Conservation (phyloP, 441 rosid species). For the Erodium texanum region DNA sequence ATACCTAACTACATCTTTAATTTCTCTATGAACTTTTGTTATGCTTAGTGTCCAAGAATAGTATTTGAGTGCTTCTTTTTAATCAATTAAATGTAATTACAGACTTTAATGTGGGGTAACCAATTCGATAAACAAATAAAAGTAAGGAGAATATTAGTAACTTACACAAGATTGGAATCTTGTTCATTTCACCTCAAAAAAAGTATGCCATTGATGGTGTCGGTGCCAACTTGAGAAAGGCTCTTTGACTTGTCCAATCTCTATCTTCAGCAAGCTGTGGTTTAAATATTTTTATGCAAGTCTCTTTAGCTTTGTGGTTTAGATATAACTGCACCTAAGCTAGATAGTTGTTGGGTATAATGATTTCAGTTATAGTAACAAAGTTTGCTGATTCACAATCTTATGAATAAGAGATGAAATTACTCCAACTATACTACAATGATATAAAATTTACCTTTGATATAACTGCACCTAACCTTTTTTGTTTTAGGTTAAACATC, state of each 20-base stretch:
- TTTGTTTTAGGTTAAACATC: too few relatives aligned
- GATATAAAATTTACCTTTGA: too few relatives aligned
- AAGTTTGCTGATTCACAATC: too few relatives aligned
- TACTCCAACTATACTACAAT: too few relatives aligned
- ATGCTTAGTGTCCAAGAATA: not conserved
- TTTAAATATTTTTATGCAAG: too few relatives aligned
- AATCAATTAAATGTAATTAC: not conserved
- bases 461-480: too few relatives aligned
- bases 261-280: not conserved
- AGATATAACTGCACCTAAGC: too few relatives aligned
- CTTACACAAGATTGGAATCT: not conserved
- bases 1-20: too few relatives aligned
- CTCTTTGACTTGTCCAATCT: not conserved
- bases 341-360: too few relatives aligned
- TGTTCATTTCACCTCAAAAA: not conserved
- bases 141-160: not conserved
- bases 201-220: not conserved
- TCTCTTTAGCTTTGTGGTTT: too few relatives aligned
- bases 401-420: too few relatives aligned
- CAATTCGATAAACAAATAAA: not conserved
- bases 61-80: not conserved
- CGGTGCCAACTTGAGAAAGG: slow-evolving; percentile 1
- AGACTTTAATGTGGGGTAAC: not conserved
- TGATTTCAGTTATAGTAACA: too few relatives aligned
- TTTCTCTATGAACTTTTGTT: not conserved